Evolutionary conservation across 306 rosid genomes (phyloP).

Genomic region (Quercus berberidifolia): DNA sequence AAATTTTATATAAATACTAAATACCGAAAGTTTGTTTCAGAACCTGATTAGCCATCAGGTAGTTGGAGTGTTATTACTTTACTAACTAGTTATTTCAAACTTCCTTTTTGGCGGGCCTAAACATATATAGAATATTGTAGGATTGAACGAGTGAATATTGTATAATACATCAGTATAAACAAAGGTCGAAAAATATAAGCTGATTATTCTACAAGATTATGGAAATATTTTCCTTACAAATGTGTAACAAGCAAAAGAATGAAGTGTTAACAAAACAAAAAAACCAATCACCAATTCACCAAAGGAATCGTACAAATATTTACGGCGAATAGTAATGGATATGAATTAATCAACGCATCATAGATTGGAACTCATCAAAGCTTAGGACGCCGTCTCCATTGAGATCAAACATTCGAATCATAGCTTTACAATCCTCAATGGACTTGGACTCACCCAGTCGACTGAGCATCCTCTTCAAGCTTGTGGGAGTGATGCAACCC

Average conservation of each 20-base stretch:
- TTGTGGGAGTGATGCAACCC: conserved; percentile 24
- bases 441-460: conserved; percentile 26
- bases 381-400: conserved; percentile 40
- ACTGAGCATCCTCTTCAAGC: conserved; percentile 32
- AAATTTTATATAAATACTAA: too few relatives aligned
- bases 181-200: too few relatives aligned
- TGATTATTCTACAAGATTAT: not conserved
- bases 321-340: not conserved
- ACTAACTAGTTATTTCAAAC: too few relatives aligned
- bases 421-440: conserved; percentile 24
- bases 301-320: not conserved
- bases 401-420: conserved; percentile 26
- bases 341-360: conserved; percentile 16
- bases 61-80: too few relatives aligned
- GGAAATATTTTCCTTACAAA: not conserved
- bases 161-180: too few relatives aligned
- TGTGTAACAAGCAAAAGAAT: not conserved
- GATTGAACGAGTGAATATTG: too few relatives aligned
- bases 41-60: too few relatives aligned
- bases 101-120: too few relatives aligned
- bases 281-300: too few relatives aligned
- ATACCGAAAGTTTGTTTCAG: too few relatives aligned
- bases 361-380: conserved; percentile 29
- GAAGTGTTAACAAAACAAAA: not conserved
- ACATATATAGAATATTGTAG: too few relatives aligned